Evolutionary conservation across 2,329 filamentous ascomycete species (phyloP), one percentile per base, ranked within the genome.

Genomic region (Paecilomyces dactylethromorphus): DNA sequence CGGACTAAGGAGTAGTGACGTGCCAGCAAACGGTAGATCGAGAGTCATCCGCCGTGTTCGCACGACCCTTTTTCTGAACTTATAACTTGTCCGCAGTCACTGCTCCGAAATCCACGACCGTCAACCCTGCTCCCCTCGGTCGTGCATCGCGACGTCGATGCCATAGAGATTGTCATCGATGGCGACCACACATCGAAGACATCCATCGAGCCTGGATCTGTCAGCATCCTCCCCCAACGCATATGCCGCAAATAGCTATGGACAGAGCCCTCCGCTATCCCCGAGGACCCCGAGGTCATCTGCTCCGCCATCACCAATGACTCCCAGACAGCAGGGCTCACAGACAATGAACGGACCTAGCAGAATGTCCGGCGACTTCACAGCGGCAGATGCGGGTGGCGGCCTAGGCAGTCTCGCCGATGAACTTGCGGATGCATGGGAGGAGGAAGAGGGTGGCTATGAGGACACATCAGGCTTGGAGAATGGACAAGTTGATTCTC

Each of bases 331-430:
- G 50, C 67, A 68, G 55, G 72, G 71, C 57, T 68, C 72, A 54
- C 71, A 70, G 54, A 68, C 67, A 24, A 69, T 73, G 65, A 73
- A 69, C 58, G 72, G 69, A 31, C 70, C 68, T 29, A 64, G 70
- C 15, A 71, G 75, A 35, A 71, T 71, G 61, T 74, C 74, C 12
- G 74, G 70, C 59, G 75, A 77, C 59, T 76, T 74, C 62, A 69
- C 70, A n/a, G 64, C 59, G 13, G 56, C 65, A 51, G 70, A 71
- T 31, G 64, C 65, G n/a, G 72, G 70, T 1, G 76, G 77, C 51
- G 84, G 83, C 10, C 70, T 86, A 56, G 85, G 84, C 24, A 87
- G 82, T 63, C 70, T 88, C 55, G 85, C 85, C 29, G 85, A 88
- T 66, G 85, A 87, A 67, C 72, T 87, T 24, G 85, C 82, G 26